Evolutionary conservation across 345 rosid species (phyloP), one percentile per base, ranked within the genome.

Genomic region (Crucihimalaya himalaica): DNA sequence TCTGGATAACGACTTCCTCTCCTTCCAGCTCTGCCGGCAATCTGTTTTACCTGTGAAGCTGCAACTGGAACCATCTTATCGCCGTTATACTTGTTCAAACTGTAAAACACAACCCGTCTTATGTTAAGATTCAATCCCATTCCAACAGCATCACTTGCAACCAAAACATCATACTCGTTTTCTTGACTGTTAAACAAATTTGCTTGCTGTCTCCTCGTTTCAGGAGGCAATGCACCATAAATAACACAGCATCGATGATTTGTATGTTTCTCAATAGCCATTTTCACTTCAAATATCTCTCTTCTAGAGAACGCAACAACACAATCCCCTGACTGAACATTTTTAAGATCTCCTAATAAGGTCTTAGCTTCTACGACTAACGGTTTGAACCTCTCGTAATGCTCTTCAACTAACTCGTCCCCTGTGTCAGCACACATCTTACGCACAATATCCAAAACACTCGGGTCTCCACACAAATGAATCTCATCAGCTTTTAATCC

Each of bases 71-170:
- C 91, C 11, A 83, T 72, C 84, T 84, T 94, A 68, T 89, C 90
- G 5, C 98, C 98, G 37, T 94, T 91, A 75, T 88, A 94, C 73
- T 94, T 94, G 13, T 86, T 75, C 67, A 94, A 85, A 40, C 76
- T 83, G 75, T 88, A 71, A 59, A 93, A 94, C 37, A 94, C 93
- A 35, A 94, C 96, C 67, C 98, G 80, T 81, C 97, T 83, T 59
- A 94, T 94, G 76, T 91, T 91, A 46, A 91, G 96, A 80, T 94
- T 94, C 83, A 94, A 80, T 28, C 98, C 97, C 98, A 88, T 91
- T 51, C 98, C 97, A 48, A 94, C 95, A 0, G 98, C 97, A 84
- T 94, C 98, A 40, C 98, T 94, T 4, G 98, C 97, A 72, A 94
- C 96, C 74, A 91, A 81, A 79, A 94, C 97, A 86, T 91, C 97